Conservation (phyloP, 176 grass and related monocot species). For the Carex littledalei region DNA sequence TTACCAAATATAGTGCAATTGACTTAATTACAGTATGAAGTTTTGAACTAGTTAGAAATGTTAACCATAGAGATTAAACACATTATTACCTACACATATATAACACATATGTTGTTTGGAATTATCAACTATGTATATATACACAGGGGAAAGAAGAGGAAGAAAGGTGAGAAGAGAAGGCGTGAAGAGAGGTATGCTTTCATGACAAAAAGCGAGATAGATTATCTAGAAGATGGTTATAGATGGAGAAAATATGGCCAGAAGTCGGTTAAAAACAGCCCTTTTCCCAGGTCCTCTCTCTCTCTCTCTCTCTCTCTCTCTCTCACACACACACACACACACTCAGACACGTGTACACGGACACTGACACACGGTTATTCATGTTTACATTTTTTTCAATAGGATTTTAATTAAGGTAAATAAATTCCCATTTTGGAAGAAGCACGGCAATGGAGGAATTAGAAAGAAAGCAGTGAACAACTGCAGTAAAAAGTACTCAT, state of each 20-base stretch:
- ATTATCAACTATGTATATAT: background rate
- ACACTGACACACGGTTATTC: no score
- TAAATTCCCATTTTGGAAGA: background rate
- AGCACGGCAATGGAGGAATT: background rate
- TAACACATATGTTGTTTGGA: background rate
- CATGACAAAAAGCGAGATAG: slow-evolving; percentile 79
- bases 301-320: background rate
- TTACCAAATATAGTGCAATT: background rate
- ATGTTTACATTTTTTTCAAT: no score
- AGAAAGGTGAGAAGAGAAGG: slow-evolving; percentile 52
- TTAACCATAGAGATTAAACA: background rate
- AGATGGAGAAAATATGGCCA: slow-evolving; percentile 85
- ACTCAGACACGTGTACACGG: background rate
- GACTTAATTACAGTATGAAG: background rate
- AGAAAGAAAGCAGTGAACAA: background rate
- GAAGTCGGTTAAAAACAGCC: slow-evolving; percentile 86
- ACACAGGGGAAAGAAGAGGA: slow-evolving; percentile 8
- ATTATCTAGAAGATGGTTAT: slow-evolving; percentile 68
- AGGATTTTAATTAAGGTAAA: background rate
- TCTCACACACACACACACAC: no score
- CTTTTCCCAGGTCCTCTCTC: slow-evolving; percentile 47
- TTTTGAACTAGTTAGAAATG: background rate
- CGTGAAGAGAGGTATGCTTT: slow-evolving; percentile 69
- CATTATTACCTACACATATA: background rate
- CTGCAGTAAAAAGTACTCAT: background rate